These are phyloP conservation scores for Brassica rapa DNA, from an alignment of 345 rosid genomes.

Conservation along the genomic window DNA sequence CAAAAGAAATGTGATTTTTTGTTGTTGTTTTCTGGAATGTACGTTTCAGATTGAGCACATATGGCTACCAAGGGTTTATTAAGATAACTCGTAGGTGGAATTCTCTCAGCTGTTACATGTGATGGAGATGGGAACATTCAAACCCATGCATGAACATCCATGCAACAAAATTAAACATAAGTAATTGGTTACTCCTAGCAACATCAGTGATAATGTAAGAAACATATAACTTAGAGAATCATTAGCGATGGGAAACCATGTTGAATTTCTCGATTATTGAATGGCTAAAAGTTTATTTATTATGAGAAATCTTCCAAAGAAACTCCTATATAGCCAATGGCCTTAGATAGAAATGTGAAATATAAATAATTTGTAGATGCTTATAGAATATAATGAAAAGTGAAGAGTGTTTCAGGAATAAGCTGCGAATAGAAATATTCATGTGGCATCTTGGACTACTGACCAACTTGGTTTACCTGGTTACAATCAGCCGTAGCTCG, in stretches of 20 bases:
- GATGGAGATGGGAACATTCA: background rate
- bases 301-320: too few relatives aligned
- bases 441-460: background rate
- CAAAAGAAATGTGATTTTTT: background rate
- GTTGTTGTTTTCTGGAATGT: background rate
- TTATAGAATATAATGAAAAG: background rate
- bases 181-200: too few relatives aligned
- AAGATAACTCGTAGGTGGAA: background rate
- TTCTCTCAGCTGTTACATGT: background rate
- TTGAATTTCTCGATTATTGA: too few relatives aligned
- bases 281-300: too few relatives aligned
- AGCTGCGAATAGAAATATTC: background rate
- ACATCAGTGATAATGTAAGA: too few relatives aligned
- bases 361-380: background rate
- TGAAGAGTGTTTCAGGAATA: too few relatives aligned
- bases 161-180: background rate
- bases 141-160: background rate
- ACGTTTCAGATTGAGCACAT: background rate
- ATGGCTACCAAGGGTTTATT: background rate
- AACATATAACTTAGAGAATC: too few relatives aligned
- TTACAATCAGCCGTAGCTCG: background rate
- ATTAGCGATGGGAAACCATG: too few relatives aligned
- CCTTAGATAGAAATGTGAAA: too few relatives aligned
- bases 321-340: too few relatives aligned
- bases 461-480: background rate